These are phyloP conservation scores for Fusarium sp. DNA, from an alignment of 2,329 filamentous ascomycete genomes.

Conservation along the genomic window DNA sequence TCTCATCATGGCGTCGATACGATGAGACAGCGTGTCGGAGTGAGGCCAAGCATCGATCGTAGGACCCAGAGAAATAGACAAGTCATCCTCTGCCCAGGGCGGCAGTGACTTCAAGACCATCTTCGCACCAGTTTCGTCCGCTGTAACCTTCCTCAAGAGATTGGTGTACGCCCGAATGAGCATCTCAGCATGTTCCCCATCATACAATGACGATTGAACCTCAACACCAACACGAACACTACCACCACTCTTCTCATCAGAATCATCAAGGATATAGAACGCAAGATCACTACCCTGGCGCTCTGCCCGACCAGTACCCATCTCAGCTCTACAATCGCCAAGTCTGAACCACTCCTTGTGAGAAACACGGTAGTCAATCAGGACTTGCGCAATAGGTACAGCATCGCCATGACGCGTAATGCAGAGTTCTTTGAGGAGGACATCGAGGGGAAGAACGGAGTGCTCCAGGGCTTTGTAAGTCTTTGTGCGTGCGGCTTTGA, in stretches of 20 bases:
- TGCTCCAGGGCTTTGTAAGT: constrained; percentile 3
- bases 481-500: constrained; percentile 3
- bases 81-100: background rate
- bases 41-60: background rate
- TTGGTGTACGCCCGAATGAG: background rate
- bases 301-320: constrained; percentile 3
- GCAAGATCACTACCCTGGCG: background rate
- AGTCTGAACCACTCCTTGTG: constrained; percentile 16
- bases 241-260: background rate
- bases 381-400: background rate
- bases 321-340: constrained; percentile 2
- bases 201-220: background rate
- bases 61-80: constrained; percentile 1
- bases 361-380: constrained; percentile 11
- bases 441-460: constrained; percentile 2
- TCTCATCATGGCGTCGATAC: background rate
- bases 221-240: background rate
- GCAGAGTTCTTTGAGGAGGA: constrained; percentile 3
- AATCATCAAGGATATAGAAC: constrained; percentile 1
- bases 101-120: background rate
- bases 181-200: constrained; percentile 1
- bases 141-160: background rate
- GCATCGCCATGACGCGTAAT: constrained; percentile 4
- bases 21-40: background rate
- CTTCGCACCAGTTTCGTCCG: background rate